phyloP scores from a whole-genome alignment of 148 eudicot genomes.

The Rhododendron kiyosumense region DNA sequence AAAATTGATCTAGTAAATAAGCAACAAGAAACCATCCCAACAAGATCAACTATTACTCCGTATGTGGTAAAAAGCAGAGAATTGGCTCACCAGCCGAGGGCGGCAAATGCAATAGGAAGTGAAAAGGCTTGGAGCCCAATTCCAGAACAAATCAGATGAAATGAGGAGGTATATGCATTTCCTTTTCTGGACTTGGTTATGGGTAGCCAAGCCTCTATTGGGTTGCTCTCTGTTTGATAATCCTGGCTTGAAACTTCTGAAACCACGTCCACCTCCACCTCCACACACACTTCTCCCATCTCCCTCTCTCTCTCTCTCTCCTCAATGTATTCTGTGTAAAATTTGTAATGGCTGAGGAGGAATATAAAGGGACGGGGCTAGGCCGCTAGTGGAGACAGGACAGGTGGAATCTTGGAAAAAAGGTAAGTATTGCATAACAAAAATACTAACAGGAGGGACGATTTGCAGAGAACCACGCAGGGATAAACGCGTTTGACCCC shows the following conservation, averaged over 20 bases:
- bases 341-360: background rate
- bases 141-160: constrained; percentile 41
- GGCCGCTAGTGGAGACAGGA: background rate
- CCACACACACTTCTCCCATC: constrained; percentile 1
- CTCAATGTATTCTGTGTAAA: background rate
- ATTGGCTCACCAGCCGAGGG: constrained; percentile 35
- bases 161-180: constrained; percentile 24
- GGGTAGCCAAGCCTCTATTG: constrained; percentile 47
- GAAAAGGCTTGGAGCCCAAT: constrained; percentile 37
- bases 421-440: too few relatives aligned
- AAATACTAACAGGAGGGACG: too few relatives aligned
- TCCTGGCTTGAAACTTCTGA: background rate
- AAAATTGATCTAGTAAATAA: too few relatives aligned
- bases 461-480: too few relatives aligned
- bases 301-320: background rate
- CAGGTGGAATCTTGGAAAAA: background rate
- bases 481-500: too few relatives aligned
- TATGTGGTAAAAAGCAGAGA: background rate
- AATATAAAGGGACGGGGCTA: background rate
- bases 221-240: constrained; percentile 4
- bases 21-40: background rate
- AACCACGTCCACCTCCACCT: too few relatives aligned
- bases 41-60: background rate
- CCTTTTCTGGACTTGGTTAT: constrained; percentile 46
- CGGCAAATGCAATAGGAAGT: constrained; percentile 39